A percentile compares a stretch with the other conserved stretches of the same genome.
These are phyloP conservation scores for Lotus japonicus DNA, from an alignment of 306 rosid genomes.

Conservation along the genomic window DNA sequence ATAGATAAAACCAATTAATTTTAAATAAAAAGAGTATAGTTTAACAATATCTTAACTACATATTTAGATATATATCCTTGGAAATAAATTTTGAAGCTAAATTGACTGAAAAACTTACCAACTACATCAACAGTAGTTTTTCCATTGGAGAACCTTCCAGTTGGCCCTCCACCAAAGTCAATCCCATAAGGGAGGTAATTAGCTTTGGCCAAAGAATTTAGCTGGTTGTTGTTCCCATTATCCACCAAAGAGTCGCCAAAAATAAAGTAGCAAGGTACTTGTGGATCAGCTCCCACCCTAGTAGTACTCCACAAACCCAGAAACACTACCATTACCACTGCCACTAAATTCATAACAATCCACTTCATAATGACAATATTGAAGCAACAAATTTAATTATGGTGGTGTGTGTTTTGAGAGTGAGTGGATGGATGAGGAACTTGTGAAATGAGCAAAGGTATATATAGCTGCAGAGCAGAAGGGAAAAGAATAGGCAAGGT, in stretches of 20 bases:
- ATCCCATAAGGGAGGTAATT: conserved; percentile 79
- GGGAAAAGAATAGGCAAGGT: not conserved
- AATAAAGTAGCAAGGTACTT: conserved; percentile 83
- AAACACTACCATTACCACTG: conserved; percentile 26
- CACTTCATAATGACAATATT: not conserved
- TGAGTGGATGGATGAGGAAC: conserved; percentile 28
- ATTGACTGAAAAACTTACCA: conserved; percentile 34
- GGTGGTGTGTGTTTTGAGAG: not conserved
- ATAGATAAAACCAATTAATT: too few species aligned
- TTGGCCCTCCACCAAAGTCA: conserved; percentile 63
- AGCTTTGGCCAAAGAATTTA: conserved; percentile 75
- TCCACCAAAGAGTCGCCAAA: conserved; percentile 95
- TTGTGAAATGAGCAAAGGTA: not conserved
- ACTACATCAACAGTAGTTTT: conserved; percentile 72
- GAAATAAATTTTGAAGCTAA: not conserved
- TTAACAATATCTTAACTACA: too few species aligned
- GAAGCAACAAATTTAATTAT: too few species aligned
- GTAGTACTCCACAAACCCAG: conserved; percentile 27
- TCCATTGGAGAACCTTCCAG: conserved; percentile 90
- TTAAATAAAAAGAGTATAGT: too few species aligned
- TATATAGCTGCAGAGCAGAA: conserved; percentile 27
- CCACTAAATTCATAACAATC: not conserved
- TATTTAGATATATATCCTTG: too few species aligned
- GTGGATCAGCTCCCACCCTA: conserved; percentile 34
- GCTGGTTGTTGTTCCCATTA: conserved; percentile 82